These are phyloP conservation scores for Xerocomus brunneocitrinus DNA, from an alignment of 768 basidiomycete species.

Conservation along the genomic window DNA sequence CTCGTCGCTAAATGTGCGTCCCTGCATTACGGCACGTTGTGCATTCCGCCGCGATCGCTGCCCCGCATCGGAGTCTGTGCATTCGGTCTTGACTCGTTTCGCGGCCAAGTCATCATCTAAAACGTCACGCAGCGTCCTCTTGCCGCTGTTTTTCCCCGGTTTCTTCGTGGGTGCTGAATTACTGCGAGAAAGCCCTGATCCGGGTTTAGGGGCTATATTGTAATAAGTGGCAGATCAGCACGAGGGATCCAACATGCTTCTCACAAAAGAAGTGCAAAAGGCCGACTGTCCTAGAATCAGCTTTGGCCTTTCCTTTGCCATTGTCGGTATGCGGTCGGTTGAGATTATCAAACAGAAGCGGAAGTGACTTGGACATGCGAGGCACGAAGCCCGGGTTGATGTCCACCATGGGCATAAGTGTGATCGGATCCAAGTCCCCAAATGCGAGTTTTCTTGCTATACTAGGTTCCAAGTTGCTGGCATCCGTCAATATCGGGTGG, in stretches of 20 bases:
- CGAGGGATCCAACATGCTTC: slow-evolving; percentile 30
- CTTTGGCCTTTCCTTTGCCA: slow-evolving; percentile 45
- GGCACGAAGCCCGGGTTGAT: slow-evolving; percentile 68
- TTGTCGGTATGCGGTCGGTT: slow-evolving; percentile 31
- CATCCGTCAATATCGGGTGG: slow-evolving; percentile 4
- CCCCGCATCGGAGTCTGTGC: slow-evolving; percentile 19
- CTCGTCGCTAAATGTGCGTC: slow-evolving; percentile 3
- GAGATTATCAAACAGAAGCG: slow-evolving; percentile 28
- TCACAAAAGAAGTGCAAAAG: slow-evolving; percentile 65
- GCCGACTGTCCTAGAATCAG: slow-evolving; percentile 26
- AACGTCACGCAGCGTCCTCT: slow-evolving; percentile 66
- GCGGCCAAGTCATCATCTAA: slow-evolving; percentile 59
- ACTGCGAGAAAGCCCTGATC: slow-evolving; percentile 21
- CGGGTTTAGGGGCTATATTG: slow-evolving; percentile 23
- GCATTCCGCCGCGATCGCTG: slow-evolving; percentile 24
- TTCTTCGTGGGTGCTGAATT: slow-evolving; percentile 29
- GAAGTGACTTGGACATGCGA: slow-evolving; percentile 42
- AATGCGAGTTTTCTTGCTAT: slow-evolving; percentile 63
- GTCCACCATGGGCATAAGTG: slow-evolving; percentile 66
- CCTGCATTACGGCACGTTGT: slow-evolving; percentile 14
- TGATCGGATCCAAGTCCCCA: slow-evolving; percentile 70
- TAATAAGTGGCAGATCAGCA: slow-evolving; percentile 36
- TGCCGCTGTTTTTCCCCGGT: slow-evolving; percentile 64
- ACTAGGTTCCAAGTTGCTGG: slow-evolving; percentile 58
- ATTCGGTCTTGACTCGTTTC: slow-evolving; percentile 42